Percentiles rank a stretch among this genome's conserved stretches.
Evolutionary conservation across 208 protist species (phyloP).

Genomic region (Plasmodiophora brassicae): DNA sequence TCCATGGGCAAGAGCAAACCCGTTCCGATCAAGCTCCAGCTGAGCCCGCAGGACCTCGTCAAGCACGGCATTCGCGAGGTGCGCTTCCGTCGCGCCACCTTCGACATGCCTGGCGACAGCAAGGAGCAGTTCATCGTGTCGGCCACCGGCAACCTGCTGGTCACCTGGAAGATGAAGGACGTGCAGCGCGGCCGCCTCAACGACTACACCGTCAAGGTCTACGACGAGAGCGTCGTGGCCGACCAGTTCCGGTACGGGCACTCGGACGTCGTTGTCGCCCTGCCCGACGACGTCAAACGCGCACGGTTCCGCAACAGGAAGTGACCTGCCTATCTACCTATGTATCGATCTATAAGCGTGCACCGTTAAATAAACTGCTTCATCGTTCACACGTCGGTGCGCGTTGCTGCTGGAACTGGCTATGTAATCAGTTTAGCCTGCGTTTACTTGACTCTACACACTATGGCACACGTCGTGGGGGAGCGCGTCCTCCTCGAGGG

Average conservation of each 20-base stretch:
- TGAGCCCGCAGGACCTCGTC: constrained; percentile 25
- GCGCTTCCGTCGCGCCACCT: constrained; percentile 44
- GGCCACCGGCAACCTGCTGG: constrained; percentile 40
- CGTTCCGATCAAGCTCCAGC: constrained; percentile 43
- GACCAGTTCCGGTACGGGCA: constrained; percentile 43
- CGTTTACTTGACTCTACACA: too few relatives aligned
- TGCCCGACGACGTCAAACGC: background rate
- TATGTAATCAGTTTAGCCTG: too few relatives aligned
- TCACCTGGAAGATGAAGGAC: constrained; percentile 50
- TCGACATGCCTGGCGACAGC: constrained; percentile 3
- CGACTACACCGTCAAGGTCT: constrained; percentile 33
- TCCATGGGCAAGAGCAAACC: constrained; percentile 49
- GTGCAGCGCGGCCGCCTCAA: background rate
- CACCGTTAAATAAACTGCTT: too few relatives aligned
- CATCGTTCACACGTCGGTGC: too few relatives aligned
- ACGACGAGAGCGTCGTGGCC: constrained; percentile 10
- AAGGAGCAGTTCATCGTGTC: constrained; percentile 48
- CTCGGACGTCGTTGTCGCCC: constrained; percentile 35
- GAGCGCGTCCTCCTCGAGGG: too few relatives aligned
- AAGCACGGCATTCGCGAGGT: constrained; percentile 23
- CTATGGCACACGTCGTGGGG: too few relatives aligned
- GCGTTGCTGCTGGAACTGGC: too few relatives aligned
- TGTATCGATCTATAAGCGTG: too few relatives aligned
- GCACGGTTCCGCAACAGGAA: background rate
- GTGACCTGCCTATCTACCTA: too few relatives aligned